phyloP scores from a whole-genome alignment of 495 filamentous ascomycete genomes.

The Lepidopterella palustris region DNA sequence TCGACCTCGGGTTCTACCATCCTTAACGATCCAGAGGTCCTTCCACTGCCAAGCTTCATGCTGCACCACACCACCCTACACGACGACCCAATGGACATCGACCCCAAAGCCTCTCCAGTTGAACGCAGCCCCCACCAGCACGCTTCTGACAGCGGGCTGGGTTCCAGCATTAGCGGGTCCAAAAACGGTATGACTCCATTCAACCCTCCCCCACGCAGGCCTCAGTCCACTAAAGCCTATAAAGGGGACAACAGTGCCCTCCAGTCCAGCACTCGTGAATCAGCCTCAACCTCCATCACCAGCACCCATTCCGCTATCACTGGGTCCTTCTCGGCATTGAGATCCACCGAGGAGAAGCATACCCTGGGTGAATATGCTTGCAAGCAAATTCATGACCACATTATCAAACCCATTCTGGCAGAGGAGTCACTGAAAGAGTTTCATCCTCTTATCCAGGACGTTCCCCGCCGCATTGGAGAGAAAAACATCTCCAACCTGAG shows the following conservation, averaged over 20 bases:
- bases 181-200: slow-evolving; percentile 29
- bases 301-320: slow-evolving; percentile 41
- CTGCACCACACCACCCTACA: slow-evolving; percentile 30
- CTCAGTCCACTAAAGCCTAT: slow-evolving; percentile 22
- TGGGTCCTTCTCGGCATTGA: slow-evolving; percentile 37
- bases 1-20: slow-evolving; percentile 22
- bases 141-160: slow-evolving; percentile 58
- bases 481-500: slow-evolving; percentile 79
- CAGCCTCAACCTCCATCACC: slow-evolving; percentile 26
- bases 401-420: slow-evolving; percentile 52
- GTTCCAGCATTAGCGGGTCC: slow-evolving; percentile 47
- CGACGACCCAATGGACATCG: slow-evolving; percentile 34
- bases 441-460: slow-evolving; percentile 66
- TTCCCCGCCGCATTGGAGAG: slow-evolving; percentile 66
- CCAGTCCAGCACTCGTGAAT: slow-evolving; percentile 19
- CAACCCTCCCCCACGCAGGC: background rate
- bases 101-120: slow-evolving; percentile 16
- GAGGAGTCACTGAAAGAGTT: slow-evolving; percentile 62
- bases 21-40: slow-evolving; percentile 37
- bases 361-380: slow-evolving; percentile 47
- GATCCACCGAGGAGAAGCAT: slow-evolving; percentile 33
- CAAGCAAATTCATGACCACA: slow-evolving; percentile 50
- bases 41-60: slow-evolving; percentile 35
- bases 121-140: slow-evolving; percentile 46
- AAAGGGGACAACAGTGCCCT: slow-evolving; percentile 26